phyloP scores from a whole-genome alignment of 257 asterid genomes.

The Ligustrum vulgare region DNA sequence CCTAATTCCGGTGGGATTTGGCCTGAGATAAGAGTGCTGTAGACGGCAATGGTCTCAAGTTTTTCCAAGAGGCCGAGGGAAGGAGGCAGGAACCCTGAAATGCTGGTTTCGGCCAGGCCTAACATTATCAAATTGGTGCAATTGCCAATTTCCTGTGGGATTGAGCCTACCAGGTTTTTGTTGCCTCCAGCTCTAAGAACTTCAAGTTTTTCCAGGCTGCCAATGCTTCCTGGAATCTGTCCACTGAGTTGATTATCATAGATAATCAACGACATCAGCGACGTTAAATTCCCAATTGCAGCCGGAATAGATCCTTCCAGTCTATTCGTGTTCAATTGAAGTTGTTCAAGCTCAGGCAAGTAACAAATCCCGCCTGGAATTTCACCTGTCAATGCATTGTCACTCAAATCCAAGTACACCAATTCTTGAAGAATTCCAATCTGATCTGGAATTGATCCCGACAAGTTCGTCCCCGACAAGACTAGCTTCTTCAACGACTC shows the following conservation, averaged over 20 bases:
- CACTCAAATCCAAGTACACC: slow-evolving; percentile 55
- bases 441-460: slow-evolving; percentile 52
- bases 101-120: slow-evolving; percentile 74
- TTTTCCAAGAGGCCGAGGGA: slow-evolving; percentile 53
- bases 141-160: slow-evolving; percentile 66
- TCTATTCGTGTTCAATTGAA: slow-evolving; percentile 50
- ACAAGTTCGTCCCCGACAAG: slow-evolving; percentile 58
- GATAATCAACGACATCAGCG: slow-evolving; percentile 41
- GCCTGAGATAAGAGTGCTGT: slow-evolving; percentile 71
- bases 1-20: slow-evolving; percentile 78
- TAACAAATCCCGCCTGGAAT: slow-evolving; percentile 44
- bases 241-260: slow-evolving; percentile 70
- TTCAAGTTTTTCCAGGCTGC: slow-evolving; percentile 49
- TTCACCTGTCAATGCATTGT: slow-evolving; percentile 60
- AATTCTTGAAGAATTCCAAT: slow-evolving; percentile 44
- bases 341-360: slow-evolving; percentile 46
- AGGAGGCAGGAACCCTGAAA: slow-evolving; percentile 71
- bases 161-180: slow-evolving; percentile 61
- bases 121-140: slow-evolving; percentile 53
- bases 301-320: slow-evolving; percentile 54
- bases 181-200: slow-evolving; percentile 78
- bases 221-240: slow-evolving; percentile 51
- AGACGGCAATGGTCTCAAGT: slow-evolving; percentile 60
- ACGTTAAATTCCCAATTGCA: slow-evolving; percentile 52
- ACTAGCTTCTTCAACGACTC: slow-evolving; percentile 43